A percentile compares a stretch with the other conserved stretches of the same genome.
Evolutionary conservation across 2,329 filamentous ascomycete species (phyloP).

Genomic region (Aspergillus pseudotamarii): DNA sequence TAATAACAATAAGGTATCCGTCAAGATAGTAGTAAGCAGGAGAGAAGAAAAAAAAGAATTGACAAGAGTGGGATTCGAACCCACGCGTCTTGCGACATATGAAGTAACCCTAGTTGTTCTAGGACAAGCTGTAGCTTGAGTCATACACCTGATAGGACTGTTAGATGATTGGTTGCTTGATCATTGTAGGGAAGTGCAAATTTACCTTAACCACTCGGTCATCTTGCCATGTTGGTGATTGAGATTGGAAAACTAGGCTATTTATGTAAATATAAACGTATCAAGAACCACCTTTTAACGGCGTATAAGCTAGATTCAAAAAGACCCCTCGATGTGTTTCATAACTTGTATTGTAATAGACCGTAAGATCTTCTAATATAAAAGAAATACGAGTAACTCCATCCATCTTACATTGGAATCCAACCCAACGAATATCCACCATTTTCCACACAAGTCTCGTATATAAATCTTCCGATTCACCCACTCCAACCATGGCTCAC

Average conservation of each 20-base stretch:
- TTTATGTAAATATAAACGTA: too few species aligned
- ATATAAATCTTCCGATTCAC: too few species aligned
- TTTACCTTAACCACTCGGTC: slow-evolving; percentile 1
- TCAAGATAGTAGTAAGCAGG: too few species aligned
- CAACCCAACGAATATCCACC: too few species aligned
- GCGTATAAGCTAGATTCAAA: not conserved
- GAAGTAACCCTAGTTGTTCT: not conserved
- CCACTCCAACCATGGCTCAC: slow-evolving; percentile 12
- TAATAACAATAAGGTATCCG: too few species aligned
- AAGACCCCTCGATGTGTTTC: not conserved
- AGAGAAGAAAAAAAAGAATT: not conserved
- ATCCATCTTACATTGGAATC: too few species aligned
- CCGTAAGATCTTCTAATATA: too few species aligned
- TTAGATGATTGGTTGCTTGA: too few species aligned
- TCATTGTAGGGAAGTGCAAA: too few species aligned
- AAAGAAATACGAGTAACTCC: not conserved
- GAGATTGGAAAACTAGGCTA: too few species aligned
- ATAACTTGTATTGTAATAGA: too few species aligned
- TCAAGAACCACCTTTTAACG: not conserved
- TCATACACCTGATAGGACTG: not conserved
- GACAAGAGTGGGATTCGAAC: slow-evolving; percentile 4
- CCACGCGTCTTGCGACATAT: not conserved
- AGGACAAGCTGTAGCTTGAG: not conserved
- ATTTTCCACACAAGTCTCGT: too few species aligned
- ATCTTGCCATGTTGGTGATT: not conserved